phyloP scores from a whole-genome alignment of 2,329 filamentous ascomycete genomes.

The Pezicula neosporulosa region DNA sequence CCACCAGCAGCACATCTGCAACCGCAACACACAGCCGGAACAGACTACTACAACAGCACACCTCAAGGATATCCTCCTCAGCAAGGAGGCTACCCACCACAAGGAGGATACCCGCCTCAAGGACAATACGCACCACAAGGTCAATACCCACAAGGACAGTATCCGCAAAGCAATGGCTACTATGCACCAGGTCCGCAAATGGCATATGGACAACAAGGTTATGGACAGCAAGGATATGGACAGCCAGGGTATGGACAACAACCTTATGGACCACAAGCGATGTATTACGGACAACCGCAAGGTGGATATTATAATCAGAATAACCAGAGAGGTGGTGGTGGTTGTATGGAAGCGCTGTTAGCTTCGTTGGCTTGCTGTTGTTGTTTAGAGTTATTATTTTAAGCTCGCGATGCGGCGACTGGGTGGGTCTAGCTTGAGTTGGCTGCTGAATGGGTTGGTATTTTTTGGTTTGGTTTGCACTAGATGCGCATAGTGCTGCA shows the following conservation, averaged over 20 bases:
- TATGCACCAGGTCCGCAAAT: conserved; percentile 21
- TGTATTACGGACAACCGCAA: conserved; percentile 6
- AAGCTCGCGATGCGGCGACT: conserved; percentile 7
- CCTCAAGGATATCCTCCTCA: conserved; percentile 10
- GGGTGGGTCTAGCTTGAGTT: too few relatives aligned
- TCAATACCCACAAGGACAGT: conserved; percentile 4
- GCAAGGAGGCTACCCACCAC: neutral
- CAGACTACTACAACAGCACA: conserved; percentile 16
- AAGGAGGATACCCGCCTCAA: neutral
- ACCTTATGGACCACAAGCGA: conserved; percentile 9
- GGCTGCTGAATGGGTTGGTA: too few relatives aligned
- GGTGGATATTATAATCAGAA: conserved; percentile 26
- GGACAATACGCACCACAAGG: conserved; percentile 6
- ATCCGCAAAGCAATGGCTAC: conserved; percentile 12
- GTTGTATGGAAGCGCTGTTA: conserved; percentile 38
- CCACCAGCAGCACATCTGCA: conserved; percentile 13
- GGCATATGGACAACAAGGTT: conserved; percentile 12
- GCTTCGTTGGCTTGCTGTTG: conserved; percentile 46
- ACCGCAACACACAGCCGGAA: conserved; percentile 8
- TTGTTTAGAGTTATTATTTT: conserved; percentile 48
- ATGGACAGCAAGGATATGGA: conserved; percentile 2
- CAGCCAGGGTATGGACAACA: conserved; percentile 1
- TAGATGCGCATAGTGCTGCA: too few relatives aligned
- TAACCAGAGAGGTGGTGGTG: conserved; percentile 29
- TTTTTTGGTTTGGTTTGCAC: too few relatives aligned